Evolutionary conservation across 2,329 filamentous ascomycete genomes (phyloP).

Genomic region (Leptographium procerum): DNA sequence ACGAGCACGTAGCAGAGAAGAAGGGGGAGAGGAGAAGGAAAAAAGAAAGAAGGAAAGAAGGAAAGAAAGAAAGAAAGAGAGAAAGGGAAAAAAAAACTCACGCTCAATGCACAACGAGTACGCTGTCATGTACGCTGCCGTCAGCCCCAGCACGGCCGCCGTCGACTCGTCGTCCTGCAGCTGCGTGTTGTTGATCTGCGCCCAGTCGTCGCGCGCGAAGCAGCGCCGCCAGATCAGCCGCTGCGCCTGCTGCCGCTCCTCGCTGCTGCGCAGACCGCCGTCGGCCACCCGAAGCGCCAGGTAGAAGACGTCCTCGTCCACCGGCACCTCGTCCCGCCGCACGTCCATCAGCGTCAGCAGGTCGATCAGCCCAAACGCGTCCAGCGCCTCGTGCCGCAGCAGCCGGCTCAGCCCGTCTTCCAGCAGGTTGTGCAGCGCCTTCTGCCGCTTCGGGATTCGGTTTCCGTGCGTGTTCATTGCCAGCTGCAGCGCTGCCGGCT

Average conservation of each 20-base stretch:
- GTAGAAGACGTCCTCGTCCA: constrained; percentile 60
- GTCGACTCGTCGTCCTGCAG: constrained; percentile 61
- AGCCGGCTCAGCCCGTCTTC: constrained; percentile 59
- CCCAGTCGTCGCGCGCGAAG: constrained; percentile 78
- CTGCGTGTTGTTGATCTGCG: constrained; percentile 63
- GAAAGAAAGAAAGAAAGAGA: constrained; percentile 17
- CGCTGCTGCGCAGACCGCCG: constrained; percentile 39
- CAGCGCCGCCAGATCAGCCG: constrained; percentile 76
- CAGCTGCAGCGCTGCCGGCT: constrained; percentile 64
- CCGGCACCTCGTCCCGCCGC: constrained; percentile 33
- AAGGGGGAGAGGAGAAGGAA: constrained; percentile 17
- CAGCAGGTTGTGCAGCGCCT: constrained; percentile 59
- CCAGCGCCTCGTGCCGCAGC: constrained; percentile 60
- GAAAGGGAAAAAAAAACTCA: constrained; percentile 28
- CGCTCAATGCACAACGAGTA: constrained; percentile 52
- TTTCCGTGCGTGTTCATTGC: constrained; percentile 57
- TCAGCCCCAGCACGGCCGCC: constrained; percentile 48
- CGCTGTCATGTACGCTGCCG: constrained; percentile 58
- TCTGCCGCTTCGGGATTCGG: constrained; percentile 44
- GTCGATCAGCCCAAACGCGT: constrained; percentile 67
- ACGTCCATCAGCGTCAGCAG: constrained; percentile 70
- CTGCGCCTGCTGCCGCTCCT: constrained; percentile 46
- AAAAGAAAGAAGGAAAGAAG: constrained; percentile 18
- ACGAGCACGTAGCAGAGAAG: constrained; percentile 7
- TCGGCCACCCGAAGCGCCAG: constrained; percentile 54